These are phyloP conservation scores for Pseudogymnoascus sp. DNA, from an alignment of 2,329 filamentous ascomycete genomes.

Conservation along the genomic window DNA sequence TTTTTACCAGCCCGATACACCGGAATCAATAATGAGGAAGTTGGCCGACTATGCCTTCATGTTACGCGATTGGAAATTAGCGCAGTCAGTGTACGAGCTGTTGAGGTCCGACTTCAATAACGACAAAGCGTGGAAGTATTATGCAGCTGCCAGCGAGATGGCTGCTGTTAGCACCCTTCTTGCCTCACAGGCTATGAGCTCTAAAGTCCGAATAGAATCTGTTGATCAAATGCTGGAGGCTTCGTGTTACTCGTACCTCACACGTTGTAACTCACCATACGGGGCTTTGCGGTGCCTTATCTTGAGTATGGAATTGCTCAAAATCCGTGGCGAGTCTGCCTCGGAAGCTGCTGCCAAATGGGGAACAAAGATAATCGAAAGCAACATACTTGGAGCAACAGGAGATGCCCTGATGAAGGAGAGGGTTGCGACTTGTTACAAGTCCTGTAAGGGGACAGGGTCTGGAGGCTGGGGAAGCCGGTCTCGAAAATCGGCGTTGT, in stretches of 20 bases:
- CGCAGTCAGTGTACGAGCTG: constrained; percentile 86
- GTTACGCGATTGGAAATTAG: constrained; percentile 91
- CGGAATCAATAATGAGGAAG: constrained; percentile 88
- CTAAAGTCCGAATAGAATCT: constrained; percentile 72
- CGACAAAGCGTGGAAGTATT: constrained; percentile 94
- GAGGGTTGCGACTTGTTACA: constrained; percentile 77
- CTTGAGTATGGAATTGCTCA: constrained; percentile 74
- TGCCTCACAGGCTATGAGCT: constrained; percentile 62
- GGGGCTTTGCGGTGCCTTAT: constrained; percentile 72
- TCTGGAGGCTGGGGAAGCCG: constrained; percentile 64
- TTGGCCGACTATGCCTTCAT: constrained; percentile 94
- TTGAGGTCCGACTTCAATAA: constrained; percentile 83
- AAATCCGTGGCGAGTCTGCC: constrained; percentile 69
- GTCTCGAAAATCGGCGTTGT: constrained; percentile 79
- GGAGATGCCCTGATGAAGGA: constrained; percentile 82
- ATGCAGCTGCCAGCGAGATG: constrained; percentile 95
- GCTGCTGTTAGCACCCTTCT: constrained; percentile 77
- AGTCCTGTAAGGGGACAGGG: constrained; percentile 62
- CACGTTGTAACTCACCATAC: constrained; percentile 72
- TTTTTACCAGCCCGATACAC: constrained; percentile 75
- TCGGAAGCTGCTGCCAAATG: constrained; percentile 84
- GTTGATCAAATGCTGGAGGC: constrained; percentile 85
- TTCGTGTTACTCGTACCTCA: constrained; percentile 86
- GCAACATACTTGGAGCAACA: constrained; percentile 64
- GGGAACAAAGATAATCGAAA: constrained; percentile 74